A percentile compares a stretch with the other conserved stretches of the same genome.
These are phyloP conservation scores for Cladobotryum protrusum DNA, from an alignment of 2,329 filamentous ascomycete genomes.

Conservation along the genomic window DNA sequence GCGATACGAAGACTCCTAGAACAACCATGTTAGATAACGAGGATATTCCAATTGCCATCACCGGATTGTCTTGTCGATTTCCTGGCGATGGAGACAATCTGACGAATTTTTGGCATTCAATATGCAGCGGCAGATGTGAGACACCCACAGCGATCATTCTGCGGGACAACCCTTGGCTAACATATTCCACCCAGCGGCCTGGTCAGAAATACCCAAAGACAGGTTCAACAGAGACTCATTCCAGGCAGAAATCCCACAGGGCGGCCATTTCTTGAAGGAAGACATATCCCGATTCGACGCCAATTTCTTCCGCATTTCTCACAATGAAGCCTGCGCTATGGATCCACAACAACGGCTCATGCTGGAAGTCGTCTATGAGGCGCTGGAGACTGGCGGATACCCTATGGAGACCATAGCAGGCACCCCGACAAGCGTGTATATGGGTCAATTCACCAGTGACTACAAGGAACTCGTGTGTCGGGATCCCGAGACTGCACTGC, in stretches of 20 bases:
- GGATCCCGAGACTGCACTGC: conserved; percentile 35
- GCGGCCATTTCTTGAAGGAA: conserved; percentile 28
- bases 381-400: conserved; percentile 29
- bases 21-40: not conserved
- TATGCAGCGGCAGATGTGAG: conserved; percentile 49
- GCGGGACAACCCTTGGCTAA: no score
- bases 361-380: conserved; percentile 37
- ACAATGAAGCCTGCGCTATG: conserved; percentile 7
- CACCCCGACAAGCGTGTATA: conserved; percentile 31
- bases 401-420: conserved; percentile 14
- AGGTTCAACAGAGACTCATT: no score
- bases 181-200: no score
- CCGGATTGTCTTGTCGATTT: conserved; percentile 51
- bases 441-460: conserved; percentile 28
- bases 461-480: conserved; percentile 28
- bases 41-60: conserved; percentile 57
- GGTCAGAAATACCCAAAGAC: no score
- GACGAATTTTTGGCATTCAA: conserved; percentile 58
- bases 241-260: no score
- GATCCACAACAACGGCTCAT: conserved; percentile 16
- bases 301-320: conserved; percentile 20
- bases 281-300: conserved; percentile 35
- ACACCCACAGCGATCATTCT: no score
- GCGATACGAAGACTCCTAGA: not conserved
- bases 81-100: conserved; percentile 37